phyloP scores from a whole-genome alignment of 805 yeast genomes.

The Pichia nanzhaoensis region DNA sequence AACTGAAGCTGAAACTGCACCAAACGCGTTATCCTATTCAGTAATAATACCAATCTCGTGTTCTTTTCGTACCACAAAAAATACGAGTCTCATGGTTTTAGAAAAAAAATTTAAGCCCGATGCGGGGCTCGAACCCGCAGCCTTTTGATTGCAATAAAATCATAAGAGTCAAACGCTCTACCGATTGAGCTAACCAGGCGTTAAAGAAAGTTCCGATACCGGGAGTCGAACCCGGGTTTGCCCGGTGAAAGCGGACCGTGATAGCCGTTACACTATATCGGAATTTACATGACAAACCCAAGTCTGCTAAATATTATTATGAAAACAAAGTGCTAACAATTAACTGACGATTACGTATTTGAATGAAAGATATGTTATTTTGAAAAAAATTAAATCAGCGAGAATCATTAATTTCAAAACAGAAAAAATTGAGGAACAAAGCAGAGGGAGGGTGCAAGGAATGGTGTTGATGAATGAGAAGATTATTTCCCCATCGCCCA shows the following conservation, averaged over 20 bases:
- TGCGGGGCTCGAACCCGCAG: conserved; percentile 1
- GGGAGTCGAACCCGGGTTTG: conserved; percentile 40
- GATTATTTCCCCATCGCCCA: no score
- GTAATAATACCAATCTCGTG: background rate
- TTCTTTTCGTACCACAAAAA: no score
- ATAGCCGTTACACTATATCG: conserved; percentile 38
- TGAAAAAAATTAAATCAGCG: no score
- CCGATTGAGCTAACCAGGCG: conserved; percentile 10
- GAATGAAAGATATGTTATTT: no score
- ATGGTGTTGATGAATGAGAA: no score
- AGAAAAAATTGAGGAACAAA: no score
- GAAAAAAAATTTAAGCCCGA: conserved; percentile 1
- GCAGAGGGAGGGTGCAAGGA: no score
- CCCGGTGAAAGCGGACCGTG: conserved; percentile 39
- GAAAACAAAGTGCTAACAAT: no score
- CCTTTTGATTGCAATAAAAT: background rate
- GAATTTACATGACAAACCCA: conserved; percentile 15
- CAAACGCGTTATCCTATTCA: background rate
- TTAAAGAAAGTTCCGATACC: conserved; percentile 30
- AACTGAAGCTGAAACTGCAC: background rate
- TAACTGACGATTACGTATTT: no score
- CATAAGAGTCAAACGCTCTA: conserved; percentile 5
- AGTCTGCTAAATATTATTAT: no score
- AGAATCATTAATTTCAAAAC: no score
- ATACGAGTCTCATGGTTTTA: background rate